These are phyloP conservation scores for Phytophthora europaea DNA, from an alignment of 352 stramenopile species.

Conservation along the genomic window DNA sequence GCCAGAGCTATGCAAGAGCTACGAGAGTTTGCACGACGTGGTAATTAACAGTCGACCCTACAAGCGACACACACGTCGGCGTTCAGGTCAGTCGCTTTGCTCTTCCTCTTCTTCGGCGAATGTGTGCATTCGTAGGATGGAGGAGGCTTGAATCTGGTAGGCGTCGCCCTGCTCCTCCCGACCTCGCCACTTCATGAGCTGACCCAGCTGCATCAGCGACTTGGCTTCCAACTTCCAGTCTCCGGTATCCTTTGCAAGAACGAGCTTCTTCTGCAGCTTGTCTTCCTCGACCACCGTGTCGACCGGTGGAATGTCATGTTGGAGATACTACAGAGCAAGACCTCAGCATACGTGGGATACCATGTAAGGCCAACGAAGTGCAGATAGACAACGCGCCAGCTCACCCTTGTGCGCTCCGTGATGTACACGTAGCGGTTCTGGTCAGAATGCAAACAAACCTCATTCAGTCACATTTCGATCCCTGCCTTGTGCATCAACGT, in stretches of 20 bases:
- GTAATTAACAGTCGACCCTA: not conserved
- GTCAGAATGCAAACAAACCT: not conserved
- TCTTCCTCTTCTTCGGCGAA: conserved; percentile 48
- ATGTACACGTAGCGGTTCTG: conserved; percentile 83
- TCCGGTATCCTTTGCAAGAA: conserved; percentile 41
- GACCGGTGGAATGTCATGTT: conserved; percentile 69
- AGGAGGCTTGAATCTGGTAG: conserved; percentile 64
- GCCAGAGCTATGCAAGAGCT: conserved; percentile 49
- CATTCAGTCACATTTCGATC: not conserved
- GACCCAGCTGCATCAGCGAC: conserved; percentile 69
- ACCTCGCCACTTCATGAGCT: conserved; percentile 84
- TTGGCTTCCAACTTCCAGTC: conserved; percentile 80
- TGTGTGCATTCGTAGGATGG: conserved; percentile 62
- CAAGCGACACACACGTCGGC: too few species aligned
- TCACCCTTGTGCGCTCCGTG: conserved; percentile 73
- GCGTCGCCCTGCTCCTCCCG: conserved; percentile 53
- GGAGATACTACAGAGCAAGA: conserved; percentile 59
- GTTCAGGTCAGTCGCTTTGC: conserved; percentile 20
- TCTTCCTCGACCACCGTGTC: conserved; percentile 82
- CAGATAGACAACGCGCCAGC: conserved; percentile 3
- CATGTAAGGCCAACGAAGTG: not conserved
- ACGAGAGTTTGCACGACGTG: conserved; percentile 33
- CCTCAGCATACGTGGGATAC: not conserved
- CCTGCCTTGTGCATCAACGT: conserved; percentile 2
- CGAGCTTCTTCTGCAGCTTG: conserved; percentile 70